Evolutionary conservation across 345 rosid species (phyloP), one percentile per base, ranked within the genome.

Genomic region (Aquilaria sinensis): DNA sequence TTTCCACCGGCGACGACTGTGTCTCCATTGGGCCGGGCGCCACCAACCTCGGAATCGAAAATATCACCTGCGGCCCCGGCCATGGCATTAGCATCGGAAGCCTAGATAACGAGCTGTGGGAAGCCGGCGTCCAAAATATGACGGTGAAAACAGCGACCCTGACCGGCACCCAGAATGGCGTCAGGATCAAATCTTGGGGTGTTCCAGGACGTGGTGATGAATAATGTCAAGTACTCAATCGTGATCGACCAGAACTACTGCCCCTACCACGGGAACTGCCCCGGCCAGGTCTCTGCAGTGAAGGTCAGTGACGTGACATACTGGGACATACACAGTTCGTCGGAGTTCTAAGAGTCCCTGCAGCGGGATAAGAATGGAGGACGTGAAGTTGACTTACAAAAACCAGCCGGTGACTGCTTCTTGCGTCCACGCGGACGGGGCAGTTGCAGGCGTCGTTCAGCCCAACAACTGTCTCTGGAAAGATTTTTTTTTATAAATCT

Each of bases 131-230:
- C 6, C 68, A 56, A 67, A 82, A 82, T 45, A 77, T 84, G 51
- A 79, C 84, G 0, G 82, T 79, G 4, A 75, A 52, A n/a, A 76
- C 52, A 2, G 70, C 82, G 9, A 56, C 57, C 12, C 84, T 87
- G 12, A 13, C 47, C 14, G 65, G 69, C 31, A 72, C 90, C 1
- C 69, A 69, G 60, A 87, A 81, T 66, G 95, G 95, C 2, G 2
- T 87, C 12, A 74, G 88, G 55, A 83, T 87, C 48, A 85, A 85
- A 49, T 81, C 88, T 10, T 87, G 95, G 90, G 88, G 65, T 69
- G 32, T 87, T 85, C 66, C 47, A 63, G 6, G 68, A 66, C 2
- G 70, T 78, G 0, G 8, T 31, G 12, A 83, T 83, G 89, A 49
- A 14, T 0, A 68, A 80, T 30, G 91, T 77, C 48, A 69, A 70